phyloP scores from a whole-genome alignment of 1,284 basidiomycete genomes.

The Leccinum angustisporum region DNA sequence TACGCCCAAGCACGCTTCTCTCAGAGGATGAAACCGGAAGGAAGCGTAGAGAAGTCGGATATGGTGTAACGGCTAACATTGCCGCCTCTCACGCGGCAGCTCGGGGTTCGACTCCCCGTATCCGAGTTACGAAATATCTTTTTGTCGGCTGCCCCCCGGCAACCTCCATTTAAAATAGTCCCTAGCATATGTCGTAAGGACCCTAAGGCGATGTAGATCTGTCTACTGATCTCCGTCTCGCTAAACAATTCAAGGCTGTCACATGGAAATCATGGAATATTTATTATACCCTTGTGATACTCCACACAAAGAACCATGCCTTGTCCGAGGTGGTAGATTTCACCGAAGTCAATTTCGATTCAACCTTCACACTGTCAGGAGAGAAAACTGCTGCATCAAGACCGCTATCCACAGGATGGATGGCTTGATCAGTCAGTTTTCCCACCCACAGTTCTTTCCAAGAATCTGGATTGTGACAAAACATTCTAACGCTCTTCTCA shows the following conservation, averaged over 20 bases:
- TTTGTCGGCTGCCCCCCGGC: too few relatives aligned
- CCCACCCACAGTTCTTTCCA: conserved; percentile 25
- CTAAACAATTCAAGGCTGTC: too few relatives aligned
- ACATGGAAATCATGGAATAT: too few relatives aligned
- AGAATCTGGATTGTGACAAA: conserved; percentile 23
- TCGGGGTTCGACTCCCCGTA: conserved; percentile 63
- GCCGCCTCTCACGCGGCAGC: conserved; percentile 67
- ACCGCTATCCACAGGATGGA: not conserved
- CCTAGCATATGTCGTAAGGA: too few relatives aligned
- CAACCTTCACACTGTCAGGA: conserved; percentile 8
- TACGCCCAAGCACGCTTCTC: not conserved
- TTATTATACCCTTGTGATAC: conserved; percentile 15
- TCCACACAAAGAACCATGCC: conserved; percentile 16
- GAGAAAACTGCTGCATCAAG: conserved; percentile 11
- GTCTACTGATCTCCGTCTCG: too few relatives aligned
- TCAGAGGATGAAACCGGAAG: not conserved
- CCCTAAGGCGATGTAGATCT: too few relatives aligned
- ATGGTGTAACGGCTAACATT: conserved; percentile 76
- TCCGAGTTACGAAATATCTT: conserved; percentile 34
- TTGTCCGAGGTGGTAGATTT: not conserved
- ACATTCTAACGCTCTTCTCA: conserved; percentile 11
- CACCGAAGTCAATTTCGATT: not conserved
- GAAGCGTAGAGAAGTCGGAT: conserved; percentile 37
- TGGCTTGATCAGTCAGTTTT: not conserved
- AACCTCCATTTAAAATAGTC: too few relatives aligned